These are phyloP conservation scores for Trifolium dubium DNA, from an alignment of 306 rosid genomes.

Conservation along the genomic window DNA sequence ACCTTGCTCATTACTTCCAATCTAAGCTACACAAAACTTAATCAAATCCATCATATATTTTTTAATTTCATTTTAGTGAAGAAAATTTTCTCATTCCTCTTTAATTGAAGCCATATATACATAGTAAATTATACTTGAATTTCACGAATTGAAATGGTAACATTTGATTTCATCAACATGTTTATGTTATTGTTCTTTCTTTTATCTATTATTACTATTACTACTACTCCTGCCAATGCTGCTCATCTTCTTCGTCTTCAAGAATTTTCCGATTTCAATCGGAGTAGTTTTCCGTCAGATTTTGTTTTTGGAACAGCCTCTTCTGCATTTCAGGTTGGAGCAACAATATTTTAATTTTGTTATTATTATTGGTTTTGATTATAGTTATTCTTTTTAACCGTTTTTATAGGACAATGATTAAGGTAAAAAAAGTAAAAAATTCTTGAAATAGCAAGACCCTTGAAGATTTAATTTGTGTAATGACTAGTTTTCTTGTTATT, in stretches of 20 bases:
- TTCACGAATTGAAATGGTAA: background rate
- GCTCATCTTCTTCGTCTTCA: background rate
- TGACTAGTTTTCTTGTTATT: background rate
- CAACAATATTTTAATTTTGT: background rate
- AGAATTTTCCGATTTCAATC: background rate
- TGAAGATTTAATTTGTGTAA: background rate
- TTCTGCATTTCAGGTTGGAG: background rate
- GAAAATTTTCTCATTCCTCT: too few relatives aligned
- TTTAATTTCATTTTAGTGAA: too few relatives aligned
- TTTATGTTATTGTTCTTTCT: background rate
- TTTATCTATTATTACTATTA: background rate
- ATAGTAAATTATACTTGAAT: too few relatives aligned
- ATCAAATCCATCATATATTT: too few relatives aligned
- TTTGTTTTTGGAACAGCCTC: constrained; percentile 27
- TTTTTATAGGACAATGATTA: too few relatives aligned
- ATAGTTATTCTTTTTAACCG: too few relatives aligned
- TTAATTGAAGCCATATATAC: too few relatives aligned
- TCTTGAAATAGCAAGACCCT: too few relatives aligned
- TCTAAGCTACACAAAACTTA: too few relatives aligned
- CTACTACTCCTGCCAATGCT: background rate
- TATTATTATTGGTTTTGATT: too few relatives aligned
- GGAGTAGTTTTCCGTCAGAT: background rate
- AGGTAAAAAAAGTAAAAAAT: too few relatives aligned
- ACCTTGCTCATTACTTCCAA: too few relatives aligned
- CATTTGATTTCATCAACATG: background rate